These are phyloP conservation scores for Henningerozyma blattae DNA, from an alignment of 805 yeast species.

Conservation along the genomic window DNA sequence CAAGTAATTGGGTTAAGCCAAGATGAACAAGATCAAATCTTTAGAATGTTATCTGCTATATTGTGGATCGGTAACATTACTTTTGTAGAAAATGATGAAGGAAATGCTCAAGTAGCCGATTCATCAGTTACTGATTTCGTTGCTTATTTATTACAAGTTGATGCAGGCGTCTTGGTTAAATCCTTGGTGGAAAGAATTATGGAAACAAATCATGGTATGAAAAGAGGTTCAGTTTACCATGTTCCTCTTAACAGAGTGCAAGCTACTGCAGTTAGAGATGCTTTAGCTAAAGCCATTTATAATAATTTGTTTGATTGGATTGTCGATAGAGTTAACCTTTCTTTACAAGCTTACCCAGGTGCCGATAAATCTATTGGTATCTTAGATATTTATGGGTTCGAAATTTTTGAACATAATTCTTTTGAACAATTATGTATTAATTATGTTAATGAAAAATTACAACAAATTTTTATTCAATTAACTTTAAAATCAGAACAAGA, in stretches of 20 bases:
- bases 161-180: slow-evolving; percentile 49
- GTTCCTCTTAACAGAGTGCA: slow-evolving; percentile 86
- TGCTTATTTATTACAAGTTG: slow-evolving; percentile 80
- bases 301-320: slow-evolving; percentile 94
- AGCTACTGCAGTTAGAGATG: slow-evolving; percentile 91
- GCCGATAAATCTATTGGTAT: slow-evolving; percentile 74
- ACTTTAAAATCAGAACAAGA: slow-evolving; percentile 97
- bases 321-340: slow-evolving; percentile 76
- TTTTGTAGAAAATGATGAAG: slow-evolving; percentile 76
- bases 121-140: slow-evolving; percentile 88
- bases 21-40: slow-evolving; percentile 81
- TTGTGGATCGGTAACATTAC: slow-evolving; percentile 92
- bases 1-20: slow-evolving; percentile 69
- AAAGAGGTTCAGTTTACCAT: slow-evolving; percentile 87
- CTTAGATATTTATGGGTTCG: slow-evolving; percentile 92
- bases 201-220: slow-evolving; percentile 83
- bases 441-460: slow-evolving; percentile 90
- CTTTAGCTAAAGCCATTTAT: slow-evolving; percentile 88
- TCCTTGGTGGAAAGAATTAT: slow-evolving; percentile 70
- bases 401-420: slow-evolving; percentile 87
- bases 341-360: slow-evolving; percentile 46
- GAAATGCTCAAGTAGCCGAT: slow-evolving; percentile 74
- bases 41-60: slow-evolving; percentile 71
- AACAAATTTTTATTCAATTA: slow-evolving; percentile 90
- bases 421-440: slow-evolving; percentile 94